Conservation (phyloP, 2,329 filamentous ascomycete genomes). For the Fusarium algeriense region DNA sequence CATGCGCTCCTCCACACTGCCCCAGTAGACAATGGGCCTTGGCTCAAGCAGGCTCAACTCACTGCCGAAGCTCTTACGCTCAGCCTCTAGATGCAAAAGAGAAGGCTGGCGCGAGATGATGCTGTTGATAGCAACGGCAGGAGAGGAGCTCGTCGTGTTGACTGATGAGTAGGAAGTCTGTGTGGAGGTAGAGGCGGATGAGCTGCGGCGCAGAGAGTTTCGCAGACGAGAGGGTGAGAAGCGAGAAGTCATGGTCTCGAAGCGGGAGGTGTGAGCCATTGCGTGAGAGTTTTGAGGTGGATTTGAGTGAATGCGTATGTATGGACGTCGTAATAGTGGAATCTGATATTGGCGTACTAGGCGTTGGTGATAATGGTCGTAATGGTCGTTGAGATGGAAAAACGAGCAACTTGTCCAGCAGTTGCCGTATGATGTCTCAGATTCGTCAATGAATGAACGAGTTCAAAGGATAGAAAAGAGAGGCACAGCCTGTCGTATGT, state of each 20-base stretch:
- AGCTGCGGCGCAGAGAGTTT: slow-evolving; percentile 65
- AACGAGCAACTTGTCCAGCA: slow-evolving; percentile 45
- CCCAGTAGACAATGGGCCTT: slow-evolving; percentile 72
- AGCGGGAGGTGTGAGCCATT: slow-evolving; percentile 54
- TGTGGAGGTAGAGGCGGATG: slow-evolving; percentile 56
- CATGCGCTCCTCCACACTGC: slow-evolving; percentile 72
- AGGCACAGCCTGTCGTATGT: slow-evolving; percentile 44
- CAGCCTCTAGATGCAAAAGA: slow-evolving; percentile 68
- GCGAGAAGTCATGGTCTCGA: slow-evolving; percentile 64
- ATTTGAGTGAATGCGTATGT: neutral
- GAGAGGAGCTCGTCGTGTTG: slow-evolving; percentile 59
- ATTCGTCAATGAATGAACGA: slow-evolving; percentile 28
- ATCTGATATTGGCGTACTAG: slow-evolving; percentile 1
- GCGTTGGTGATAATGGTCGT: slow-evolving; percentile 10
- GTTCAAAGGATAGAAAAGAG: slow-evolving; percentile 15
- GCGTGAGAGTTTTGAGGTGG: neutral
- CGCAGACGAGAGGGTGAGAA: slow-evolving; percentile 64
- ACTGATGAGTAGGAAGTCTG: slow-evolving; percentile 57
- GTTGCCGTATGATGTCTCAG: slow-evolving; percentile 16
- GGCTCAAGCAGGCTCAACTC: slow-evolving; percentile 71
- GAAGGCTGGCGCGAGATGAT: slow-evolving; percentile 70
- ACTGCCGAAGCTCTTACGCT: slow-evolving; percentile 64
- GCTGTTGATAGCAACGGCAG: slow-evolving; percentile 67
- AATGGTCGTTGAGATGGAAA: neutral
- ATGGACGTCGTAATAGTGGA: neutral